Base-by-base conservation (phyloP, 179 eudicot species). In the Gypsophila paniculata region DNA sequence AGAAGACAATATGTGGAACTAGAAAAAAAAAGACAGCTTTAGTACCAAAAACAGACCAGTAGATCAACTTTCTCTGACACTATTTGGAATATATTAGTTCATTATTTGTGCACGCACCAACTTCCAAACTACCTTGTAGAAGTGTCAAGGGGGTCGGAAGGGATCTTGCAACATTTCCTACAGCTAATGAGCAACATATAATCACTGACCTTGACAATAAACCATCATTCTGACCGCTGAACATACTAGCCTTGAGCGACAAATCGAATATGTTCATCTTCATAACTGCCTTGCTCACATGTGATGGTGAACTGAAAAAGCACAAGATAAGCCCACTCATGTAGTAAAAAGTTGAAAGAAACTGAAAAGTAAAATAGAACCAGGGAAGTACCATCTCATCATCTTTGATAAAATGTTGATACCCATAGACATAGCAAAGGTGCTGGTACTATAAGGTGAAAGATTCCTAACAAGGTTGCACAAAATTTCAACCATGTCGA, bases 241-340 rank as follows among this genome's bases (percentile, higher is more conserved):
- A 88, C 26, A 86, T 87, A 71, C 86, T 85, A 60, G 79, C 76
- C 78, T 76, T 84, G 26, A 73, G 79, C 73, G 87, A 85, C 74
- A 90, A 80, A 83, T 91, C 96, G 84, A 94, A 92, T 61, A 91
- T 85, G 75, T 89, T 86, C 79, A 82, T 73, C 84, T 84, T 88
- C 86, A 87, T 59, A 44, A 80, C 79, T 65, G 79, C 81, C 79
- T 78, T 68, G 80, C 84, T 76, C 68, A 88, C 89, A 72, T 81
- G 86, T 77, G 91, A 85, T 13, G 99, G 97, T n/a, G 84, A 88
- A 74, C 99, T 94, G 92, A 60, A 70, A 65, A 23, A 74, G 49
- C 42, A 23, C 74, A 63, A 19, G 49, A 63, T 46, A 55, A 59
- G 23, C 57, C 46, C 46, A 42, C 8, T 6, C 75, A 69, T 64